Conservation (phyloP, 306 rosid species). For the Biancaea sappan region DNA sequence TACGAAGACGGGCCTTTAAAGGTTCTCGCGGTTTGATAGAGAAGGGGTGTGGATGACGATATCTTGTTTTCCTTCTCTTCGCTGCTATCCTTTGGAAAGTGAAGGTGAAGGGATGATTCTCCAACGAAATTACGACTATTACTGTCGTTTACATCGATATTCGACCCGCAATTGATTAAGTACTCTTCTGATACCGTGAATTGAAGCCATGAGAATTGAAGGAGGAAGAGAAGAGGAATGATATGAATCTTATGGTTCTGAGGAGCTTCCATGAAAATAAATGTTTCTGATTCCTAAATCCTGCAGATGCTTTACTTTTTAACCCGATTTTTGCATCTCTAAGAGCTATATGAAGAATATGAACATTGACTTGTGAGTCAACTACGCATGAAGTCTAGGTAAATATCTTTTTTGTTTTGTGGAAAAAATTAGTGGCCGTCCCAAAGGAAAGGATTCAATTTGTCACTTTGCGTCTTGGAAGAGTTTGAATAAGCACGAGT, state of each 20-base stretch:
- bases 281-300: not conserved
- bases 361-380: not conserved
- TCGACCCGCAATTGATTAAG: conserved; percentile 55
- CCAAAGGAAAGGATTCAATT: not conserved
- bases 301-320: not conserved
- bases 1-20: not conserved
- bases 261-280: conserved; percentile 29
- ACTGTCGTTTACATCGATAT: not conserved
- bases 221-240: conserved; percentile 32
- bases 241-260: not conserved
- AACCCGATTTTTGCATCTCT: not conserved
- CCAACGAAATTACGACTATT: not conserved
- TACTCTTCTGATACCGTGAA: not conserved
- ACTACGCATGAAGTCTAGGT: not conserved
- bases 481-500: not conserved
- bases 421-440: not conserved
- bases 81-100: not conserved
- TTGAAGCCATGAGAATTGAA: conserved; percentile 30
- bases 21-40: conserved; percentile 43
- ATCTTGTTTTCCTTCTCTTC: not conserved
- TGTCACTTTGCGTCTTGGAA: not conserved
- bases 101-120: not conserved
- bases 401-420: not conserved
- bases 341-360: not conserved
- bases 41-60: not conserved